phyloP scores from a whole-genome alignment of 768 basidiomycete genomes.

The Tephrocybe sp. region DNA sequence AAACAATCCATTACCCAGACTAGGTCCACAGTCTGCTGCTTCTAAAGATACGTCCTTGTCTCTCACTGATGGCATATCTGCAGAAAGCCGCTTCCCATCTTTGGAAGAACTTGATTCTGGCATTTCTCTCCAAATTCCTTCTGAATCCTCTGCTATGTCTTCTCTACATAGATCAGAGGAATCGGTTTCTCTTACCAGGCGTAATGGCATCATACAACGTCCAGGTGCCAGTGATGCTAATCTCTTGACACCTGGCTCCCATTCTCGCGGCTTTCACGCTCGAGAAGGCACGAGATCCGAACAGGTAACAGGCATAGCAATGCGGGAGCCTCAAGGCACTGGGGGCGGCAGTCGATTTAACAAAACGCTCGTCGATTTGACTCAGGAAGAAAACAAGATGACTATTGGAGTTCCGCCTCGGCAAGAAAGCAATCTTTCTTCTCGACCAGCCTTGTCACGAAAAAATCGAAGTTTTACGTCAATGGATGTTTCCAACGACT shows the following conservation, averaged over 20 bases:
- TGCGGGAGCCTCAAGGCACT: constrained; percentile 38
- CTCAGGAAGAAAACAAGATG: constrained; percentile 3
- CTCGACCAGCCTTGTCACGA: constrained; percentile 46
- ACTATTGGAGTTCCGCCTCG: background rate
- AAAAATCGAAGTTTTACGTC: constrained; percentile 49
- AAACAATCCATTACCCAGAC: constrained; percentile 30
- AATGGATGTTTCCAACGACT: constrained; percentile 30
- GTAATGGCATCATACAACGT: constrained; percentile 5
- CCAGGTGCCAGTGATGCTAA: constrained; percentile 6
- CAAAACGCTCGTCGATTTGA: background rate
- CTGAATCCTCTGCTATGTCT: constrained; percentile 6
- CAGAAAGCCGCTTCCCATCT: constrained; percentile 82
- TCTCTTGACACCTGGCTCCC: constrained; percentile 22
- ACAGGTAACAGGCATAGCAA: constrained; percentile 53
- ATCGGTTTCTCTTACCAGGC: constrained; percentile 8
- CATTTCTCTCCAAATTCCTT: constrained; percentile 30
- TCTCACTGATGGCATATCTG: constrained; percentile 43
- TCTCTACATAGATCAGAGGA: constrained; percentile 14
- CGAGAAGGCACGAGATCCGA: constrained; percentile 51
- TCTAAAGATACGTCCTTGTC: constrained; percentile 27
- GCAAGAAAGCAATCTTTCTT: constrained; percentile 1
- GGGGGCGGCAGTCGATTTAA: background rate
- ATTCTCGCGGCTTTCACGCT: constrained; percentile 21
- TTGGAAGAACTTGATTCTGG: constrained; percentile 78
- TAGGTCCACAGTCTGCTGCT: constrained; percentile 28